Percentiles rank a stretch among this genome's conserved stretches.
These are phyloP conservation scores for Phylloporus rhodoxanthus DNA, from an alignment of 768 basidiomycete genomes.

Conservation along the genomic window DNA sequence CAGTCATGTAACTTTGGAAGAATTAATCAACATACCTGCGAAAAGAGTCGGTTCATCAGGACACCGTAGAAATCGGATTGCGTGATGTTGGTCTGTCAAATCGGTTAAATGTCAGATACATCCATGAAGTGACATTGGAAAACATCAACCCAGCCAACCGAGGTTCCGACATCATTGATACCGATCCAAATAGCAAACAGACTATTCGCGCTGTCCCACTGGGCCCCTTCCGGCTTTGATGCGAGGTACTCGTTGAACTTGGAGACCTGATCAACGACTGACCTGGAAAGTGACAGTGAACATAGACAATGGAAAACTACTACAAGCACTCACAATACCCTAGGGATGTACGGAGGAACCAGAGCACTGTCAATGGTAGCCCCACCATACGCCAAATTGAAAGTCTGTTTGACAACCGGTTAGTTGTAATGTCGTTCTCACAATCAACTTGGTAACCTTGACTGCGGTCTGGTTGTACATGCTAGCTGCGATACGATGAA, in stretches of 20 bases:
- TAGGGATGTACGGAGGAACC: slow-evolving; percentile 47
- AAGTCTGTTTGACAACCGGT: slow-evolving; percentile 36
- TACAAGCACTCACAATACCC: slow-evolving; percentile 44
- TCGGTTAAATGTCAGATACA: neutral
- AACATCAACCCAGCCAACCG: slow-evolving; percentile 15
- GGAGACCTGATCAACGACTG: slow-evolving; percentile 50
- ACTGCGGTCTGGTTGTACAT: slow-evolving; percentile 53
- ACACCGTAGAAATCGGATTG: slow-evolving; percentile 20
- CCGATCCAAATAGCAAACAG: slow-evolving; percentile 69
- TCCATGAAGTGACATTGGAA: neutral
- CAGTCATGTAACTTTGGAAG: neutral
- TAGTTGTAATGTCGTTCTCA: neutral
- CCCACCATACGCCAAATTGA: slow-evolving; percentile 63
- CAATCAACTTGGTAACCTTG: slow-evolving; percentile 30
- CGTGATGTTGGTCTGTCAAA: slow-evolving; percentile 20
- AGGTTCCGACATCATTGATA: slow-evolving; percentile 52
- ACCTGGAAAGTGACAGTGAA: slow-evolving; percentile 7
- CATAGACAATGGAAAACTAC: neutral
- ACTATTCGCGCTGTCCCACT: slow-evolving; percentile 53
- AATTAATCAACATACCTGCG: slow-evolving; percentile 15
- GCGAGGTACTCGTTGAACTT: slow-evolving; percentile 46
- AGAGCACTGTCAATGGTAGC: slow-evolving; percentile 58
- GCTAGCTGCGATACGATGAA: slow-evolving; percentile 29
- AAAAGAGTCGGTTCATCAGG: slow-evolving; percentile 25
- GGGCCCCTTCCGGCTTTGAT: slow-evolving; percentile 43